Percentiles rank a stretch among this genome's conserved stretches.
These are phyloP conservation scores for Pythium phragmiticola DNA, from an alignment of 352 stramenopile species.

Conservation along the genomic window DNA sequence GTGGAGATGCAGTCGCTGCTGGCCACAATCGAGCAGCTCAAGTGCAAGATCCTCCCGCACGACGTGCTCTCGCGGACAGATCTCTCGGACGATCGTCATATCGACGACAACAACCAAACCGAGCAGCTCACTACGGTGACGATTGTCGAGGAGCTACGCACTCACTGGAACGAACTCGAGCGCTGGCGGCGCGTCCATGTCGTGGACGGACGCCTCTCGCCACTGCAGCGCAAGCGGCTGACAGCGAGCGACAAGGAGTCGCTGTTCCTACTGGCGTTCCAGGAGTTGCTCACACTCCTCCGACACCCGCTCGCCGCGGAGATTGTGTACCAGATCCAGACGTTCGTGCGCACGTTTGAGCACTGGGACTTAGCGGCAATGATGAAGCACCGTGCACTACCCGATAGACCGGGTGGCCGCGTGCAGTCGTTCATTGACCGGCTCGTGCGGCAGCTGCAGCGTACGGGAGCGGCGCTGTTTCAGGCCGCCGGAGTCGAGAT, in stretches of 20 bases:
- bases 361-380: slow-evolving; percentile 57
- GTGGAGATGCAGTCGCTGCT: slow-evolving; percentile 17
- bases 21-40: slow-evolving; percentile 16
- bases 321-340: slow-evolving; percentile 78
- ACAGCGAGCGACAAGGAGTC: slow-evolving; percentile 50
- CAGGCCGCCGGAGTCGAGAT: slow-evolving; percentile 3
- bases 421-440: slow-evolving; percentile 69
- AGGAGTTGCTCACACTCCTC: slow-evolving; percentile 54
- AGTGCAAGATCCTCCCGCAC: slow-evolving; percentile 17
- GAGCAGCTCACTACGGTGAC: slow-evolving; percentile 18
- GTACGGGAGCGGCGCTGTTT: slow-evolving; percentile 2
- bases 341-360: slow-evolving; percentile 64
- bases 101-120: slow-evolving; percentile 14
- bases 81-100: slow-evolving; percentile 17
- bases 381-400: slow-evolving; percentile 34
- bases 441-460: slow-evolving; percentile 58
- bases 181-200: slow-evolving; percentile 44
- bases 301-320: slow-evolving; percentile 64
- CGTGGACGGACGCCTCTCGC: slow-evolving; percentile 1
- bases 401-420: slow-evolving; percentile 47
- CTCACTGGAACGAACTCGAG: slow-evolving; percentile 37
- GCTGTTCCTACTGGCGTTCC: slow-evolving; percentile 58
- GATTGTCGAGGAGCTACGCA: slow-evolving; percentile 46
- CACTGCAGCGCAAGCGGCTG: slow-evolving; percentile 20
- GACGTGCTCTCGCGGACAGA: slow-evolving; percentile 28